Evolutionary conservation across 805 yeast genomes (phyloP), one percentile per base, ranked within the genome.

Genomic region (Metschnikowia santaceciliae): DNA sequence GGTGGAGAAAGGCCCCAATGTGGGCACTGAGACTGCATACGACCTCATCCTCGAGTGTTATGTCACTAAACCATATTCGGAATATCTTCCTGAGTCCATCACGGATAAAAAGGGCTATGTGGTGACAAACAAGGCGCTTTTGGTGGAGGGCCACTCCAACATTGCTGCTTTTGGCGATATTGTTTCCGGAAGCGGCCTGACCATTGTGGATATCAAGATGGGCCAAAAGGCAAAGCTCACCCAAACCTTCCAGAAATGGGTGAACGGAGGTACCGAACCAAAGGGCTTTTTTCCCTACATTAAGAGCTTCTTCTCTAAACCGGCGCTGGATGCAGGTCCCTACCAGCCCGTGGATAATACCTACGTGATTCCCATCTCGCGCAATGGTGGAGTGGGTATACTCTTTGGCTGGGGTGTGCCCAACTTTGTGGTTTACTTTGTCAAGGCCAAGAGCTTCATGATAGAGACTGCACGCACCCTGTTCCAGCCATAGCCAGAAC

Each of bases 161-260:
- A 71, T 72, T 4, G 32, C 69, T 17, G 75, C 67, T 3, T 43
- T 70, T 14, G 77, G 77, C 22, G 77, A 73, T 55, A 61, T 72
- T 36, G 53, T 63, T 4, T 48, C 65, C 1, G 58, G 60, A 6
- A 57, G 66, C 2, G 49, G 49, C 13, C 55, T 55, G 17, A 57
- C 69, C 8, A 6, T 68, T 8, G 61, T 64, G 10, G 73, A 71
- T 48, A 39, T 72, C 22, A 47, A 54, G 33, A 57, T 58, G 46
- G 50, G 53, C 39, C 74, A 68, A 47, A 37, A 41, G 6, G 54
- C 52, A 13, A 51, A 52, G 6, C 51, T 68, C 37, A 50, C 51
- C 11, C 42, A 39, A 10, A 41, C 56, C 6, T 40, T 62, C n/a
- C 37, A 17, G 4, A 33, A n/a, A 4, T 42, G 46, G 46, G 19